Evolutionary conservation across 23 red algal species (phyloP), one percentile per base, ranked within the genome.

Genomic region (Pyropia yezoensis): DNA sequence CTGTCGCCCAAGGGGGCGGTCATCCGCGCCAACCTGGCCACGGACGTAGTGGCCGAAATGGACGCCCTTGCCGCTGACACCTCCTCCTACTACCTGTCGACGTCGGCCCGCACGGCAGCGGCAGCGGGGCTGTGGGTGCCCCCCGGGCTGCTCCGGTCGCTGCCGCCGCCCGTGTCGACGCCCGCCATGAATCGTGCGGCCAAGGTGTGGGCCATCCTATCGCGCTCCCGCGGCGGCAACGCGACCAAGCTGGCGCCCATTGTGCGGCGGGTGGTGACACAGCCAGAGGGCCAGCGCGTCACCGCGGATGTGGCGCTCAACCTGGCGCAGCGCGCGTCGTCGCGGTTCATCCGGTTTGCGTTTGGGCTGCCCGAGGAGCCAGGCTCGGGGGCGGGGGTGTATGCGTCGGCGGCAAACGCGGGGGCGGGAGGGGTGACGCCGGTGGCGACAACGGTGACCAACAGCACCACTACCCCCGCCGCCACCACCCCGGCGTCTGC

Each of bases 1-100:
- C 65, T 98, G 15, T 81, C 78, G 13, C 64, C 71, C 13, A 74
- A 62, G 56, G 86, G 77, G 33, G 82, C 82, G 28, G 47, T 74
- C 22, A 80, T 81, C 19, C 76, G 94, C 12, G 77, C 70, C 27
- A 86, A 83, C 62, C 65, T 98, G 47, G 94, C 88, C 12, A 69
- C 83, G 51, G 86, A 91, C 49, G 52, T 98, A 16, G 83, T 78
- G 13, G 67, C 66, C 21, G 94, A 90, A 54, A 27, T 98, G 16
- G 94, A 98, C 61, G 73, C 52, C 15, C 52, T 98, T 18, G 61
- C 76, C 61, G 49, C 80, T 2, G 94, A 98, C 54, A 16, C 87
- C 3, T 52, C 77, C 18, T 66, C 59, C 18, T 98, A 98, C 56
- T 77, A 78, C 47, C 20, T 61, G 18, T 52, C 70, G 1, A 61